Conservation (phyloP, 225 moss, liverwort and hornwort genomes). For the Polytrichum commune region DNA sequence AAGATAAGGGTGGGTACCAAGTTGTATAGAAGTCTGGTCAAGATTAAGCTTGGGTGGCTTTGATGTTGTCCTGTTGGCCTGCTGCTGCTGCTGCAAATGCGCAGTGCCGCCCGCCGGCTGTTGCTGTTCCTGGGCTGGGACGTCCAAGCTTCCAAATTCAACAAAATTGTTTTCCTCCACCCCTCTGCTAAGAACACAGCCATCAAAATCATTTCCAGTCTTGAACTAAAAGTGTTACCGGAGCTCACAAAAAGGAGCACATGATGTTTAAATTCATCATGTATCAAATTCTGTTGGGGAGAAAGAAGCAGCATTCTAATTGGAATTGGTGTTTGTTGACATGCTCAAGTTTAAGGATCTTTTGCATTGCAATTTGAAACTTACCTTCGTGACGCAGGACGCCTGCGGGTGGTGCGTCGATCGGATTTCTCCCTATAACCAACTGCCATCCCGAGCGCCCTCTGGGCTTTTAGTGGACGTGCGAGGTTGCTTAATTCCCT, state of each 20-base stretch:
- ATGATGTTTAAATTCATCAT: too few species aligned
- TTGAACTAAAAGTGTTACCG: background rate
- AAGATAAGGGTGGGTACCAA: slow-evolving; percentile 31
- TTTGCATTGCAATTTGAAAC: too few species aligned
- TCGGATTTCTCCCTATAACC: slow-evolving; percentile 19
- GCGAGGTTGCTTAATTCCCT: slow-evolving; percentile 35
- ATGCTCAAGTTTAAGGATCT: too few species aligned
- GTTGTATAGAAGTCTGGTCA: slow-evolving; percentile 36
- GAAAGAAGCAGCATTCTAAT: too few species aligned
- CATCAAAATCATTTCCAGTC: background rate
- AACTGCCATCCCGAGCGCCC: slow-evolving; percentile 21
- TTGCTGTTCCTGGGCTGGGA: slow-evolving; percentile 22
- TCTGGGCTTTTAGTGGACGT: slow-evolving; percentile 23
- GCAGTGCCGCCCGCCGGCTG: slow-evolving; percentile 9
- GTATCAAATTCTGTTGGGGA: too few species aligned
- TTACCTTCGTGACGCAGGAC: slow-evolving; percentile 18
- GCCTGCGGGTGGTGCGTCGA: slow-evolving; percentile 14
- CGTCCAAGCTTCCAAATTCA: slow-evolving; percentile 13
- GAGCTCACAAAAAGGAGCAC: too few species aligned
- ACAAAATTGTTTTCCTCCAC: slow-evolving; percentile 14
- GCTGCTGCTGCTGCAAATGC: slow-evolving; percentile 5
- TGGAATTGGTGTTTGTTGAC: too few species aligned
- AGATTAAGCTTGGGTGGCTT: slow-evolving; percentile 69
- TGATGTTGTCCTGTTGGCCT: slow-evolving; percentile 15
- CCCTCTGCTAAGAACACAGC: slow-evolving; percentile 7